phyloP scores from a whole-genome alignment of 148 eudicot genomes.

The Dysphania ambrosioides region DNA sequence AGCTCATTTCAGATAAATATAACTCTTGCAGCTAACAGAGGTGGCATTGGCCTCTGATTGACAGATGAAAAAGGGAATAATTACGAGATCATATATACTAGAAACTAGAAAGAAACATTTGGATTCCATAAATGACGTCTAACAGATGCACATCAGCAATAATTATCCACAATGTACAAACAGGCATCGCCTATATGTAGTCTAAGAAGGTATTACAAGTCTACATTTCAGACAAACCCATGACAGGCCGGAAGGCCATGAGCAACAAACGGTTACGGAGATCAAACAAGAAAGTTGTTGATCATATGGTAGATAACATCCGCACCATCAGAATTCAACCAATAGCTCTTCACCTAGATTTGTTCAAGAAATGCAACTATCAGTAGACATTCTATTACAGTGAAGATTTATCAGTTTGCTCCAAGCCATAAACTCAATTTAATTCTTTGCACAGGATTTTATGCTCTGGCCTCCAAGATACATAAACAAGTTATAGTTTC shows the following conservation, averaged over 20 bases:
- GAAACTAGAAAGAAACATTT: no score
- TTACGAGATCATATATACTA: background rate
- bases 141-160: background rate
- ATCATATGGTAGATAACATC: conserved; percentile 89
- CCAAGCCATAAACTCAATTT: background rate
- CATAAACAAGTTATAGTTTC: background rate
- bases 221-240: background rate
- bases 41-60: background rate
- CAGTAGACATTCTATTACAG: background rate
- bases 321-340: conserved; percentile 86
- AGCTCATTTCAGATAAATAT: background rate
- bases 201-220: background rate
- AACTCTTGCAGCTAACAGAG: background rate
- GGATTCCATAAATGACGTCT: conserved; percentile 1
- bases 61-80: background rate
- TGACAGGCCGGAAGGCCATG: background rate
- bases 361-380: background rate
- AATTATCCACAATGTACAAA: background rate
- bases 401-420: background rate
- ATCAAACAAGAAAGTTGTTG: conserved; percentile 65
- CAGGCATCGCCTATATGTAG: background rate
- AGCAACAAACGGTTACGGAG: background rate
- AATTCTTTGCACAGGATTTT: no score
- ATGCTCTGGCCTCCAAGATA: background rate
- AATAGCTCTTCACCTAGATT: conserved; percentile 76